These are phyloP conservation scores for Umbelopsis isabellina DNA, from an alignment of 192 early-diverging fungal genomes.

Conservation along the genomic window DNA sequence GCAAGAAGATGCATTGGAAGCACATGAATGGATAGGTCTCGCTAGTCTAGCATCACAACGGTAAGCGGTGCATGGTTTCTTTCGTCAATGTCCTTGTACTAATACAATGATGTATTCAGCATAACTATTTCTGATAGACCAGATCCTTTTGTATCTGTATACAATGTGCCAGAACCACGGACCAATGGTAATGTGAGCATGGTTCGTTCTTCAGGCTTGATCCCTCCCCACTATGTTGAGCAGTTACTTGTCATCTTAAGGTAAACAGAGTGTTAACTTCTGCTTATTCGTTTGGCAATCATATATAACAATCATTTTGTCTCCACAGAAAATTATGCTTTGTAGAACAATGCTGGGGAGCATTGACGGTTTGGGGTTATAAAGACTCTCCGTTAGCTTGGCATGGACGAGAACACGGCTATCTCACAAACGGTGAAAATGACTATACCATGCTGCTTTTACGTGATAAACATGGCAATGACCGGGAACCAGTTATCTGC, in stretches of 20 bases:
- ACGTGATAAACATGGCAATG: neutral
- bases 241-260: neutral
- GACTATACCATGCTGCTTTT: conserved; percentile 36
- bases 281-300: no score
- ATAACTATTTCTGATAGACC: conserved; percentile 5
- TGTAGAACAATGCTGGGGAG: conserved; percentile 16
- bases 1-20: conserved; percentile 22
- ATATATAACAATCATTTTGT: neutral
- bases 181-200: neutral
- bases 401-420: conserved; percentile 25
- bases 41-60: conserved; percentile 25
- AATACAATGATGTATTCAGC: neutral
- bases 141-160: conserved; percentile 33
- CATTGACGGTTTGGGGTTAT: conserved; percentile 33
- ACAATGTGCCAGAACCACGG: conserved; percentile 14
- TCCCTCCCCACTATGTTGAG: neutral
- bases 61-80: neutral
- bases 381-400: conserved; percentile 31
- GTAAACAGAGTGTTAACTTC: neutral
- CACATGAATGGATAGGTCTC: conserved; percentile 34
- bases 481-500: neutral
- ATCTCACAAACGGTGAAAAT: conserved; percentile 31
- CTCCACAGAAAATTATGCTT: neutral
- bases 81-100: neutral
- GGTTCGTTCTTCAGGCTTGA: neutral